Base-by-base conservation (phyloP, 495 filamentous ascomycete genomes). In the Aeminium ludgeri region DNA sequence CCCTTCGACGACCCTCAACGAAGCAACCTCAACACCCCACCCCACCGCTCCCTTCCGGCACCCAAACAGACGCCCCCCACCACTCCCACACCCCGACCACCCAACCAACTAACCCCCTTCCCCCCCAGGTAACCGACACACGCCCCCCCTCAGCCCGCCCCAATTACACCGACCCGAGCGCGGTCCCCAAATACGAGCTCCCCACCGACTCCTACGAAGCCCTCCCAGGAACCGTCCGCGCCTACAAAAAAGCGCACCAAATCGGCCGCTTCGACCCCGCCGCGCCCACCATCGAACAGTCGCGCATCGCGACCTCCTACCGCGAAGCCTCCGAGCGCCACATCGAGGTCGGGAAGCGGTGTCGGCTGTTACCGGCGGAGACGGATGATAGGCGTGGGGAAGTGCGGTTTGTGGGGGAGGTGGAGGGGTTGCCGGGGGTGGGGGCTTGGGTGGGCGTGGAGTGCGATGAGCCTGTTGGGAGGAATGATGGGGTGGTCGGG, bases 251-350 rank as follows among this genome's bases (percentile, higher is more conserved):
- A 60, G 68, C 74, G 16, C 76, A 93, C 51, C 83, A 92, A 52
- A 70, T 97, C 17, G 89, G 89, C 29, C 85, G 89, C 20, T 97
- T 97, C 61, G 86, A 95, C 55, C 89, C 89, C 2, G 69, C 72
- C 50, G 82, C 86, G 5, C 75, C 80, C 15, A 51, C 32, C 36
- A 43, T 57, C 17, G 74, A 84, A 50, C 67, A 74, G 40, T 71
- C 77, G 43, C 84, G 82, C 55, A 67, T 80, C 30, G 64, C 65
- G 34, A 76, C 73, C 20, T 68, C 80, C 43, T 64, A 67, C 40
- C 62, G 60, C 28, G 83, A 91, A 54, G 63, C 91, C 36, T 62
- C 65, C 40, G 63, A 66, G 48, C 69, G 76, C 52, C 70, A 50
- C 18, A 79, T 86, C 53, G 62, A 59, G 25, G 63, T 73, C 10